Percentiles rank a stretch among this genome's conserved stretches.
phyloP scores from a whole-genome alignment of 139 green algal species.

The Microglena sp. region DNA sequence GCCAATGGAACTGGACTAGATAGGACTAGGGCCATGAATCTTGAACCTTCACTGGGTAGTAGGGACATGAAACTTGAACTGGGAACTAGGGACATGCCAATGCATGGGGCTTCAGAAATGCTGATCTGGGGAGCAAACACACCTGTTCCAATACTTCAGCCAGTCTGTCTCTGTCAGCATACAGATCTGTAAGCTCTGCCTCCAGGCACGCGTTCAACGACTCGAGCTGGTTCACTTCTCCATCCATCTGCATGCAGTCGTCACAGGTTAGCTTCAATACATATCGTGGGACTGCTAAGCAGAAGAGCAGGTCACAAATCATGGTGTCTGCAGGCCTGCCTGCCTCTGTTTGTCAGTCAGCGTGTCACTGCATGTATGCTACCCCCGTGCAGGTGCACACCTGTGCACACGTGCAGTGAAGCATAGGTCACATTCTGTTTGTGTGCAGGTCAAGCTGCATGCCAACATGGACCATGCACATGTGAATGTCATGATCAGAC shows the following conservation, averaged over 20 bases:
- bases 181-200: slow-evolving; percentile 4
- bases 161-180: slow-evolving; percentile 1
- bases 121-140: not conserved
- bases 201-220: not conserved
- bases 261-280: no score
- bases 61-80: no score
- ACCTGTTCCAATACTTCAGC: slow-evolving; percentile 4
- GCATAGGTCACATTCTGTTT: slow-evolving; percentile 7
- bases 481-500: not conserved
- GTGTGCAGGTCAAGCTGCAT: not conserved
- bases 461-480: not conserved
- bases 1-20: no score
- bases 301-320: no score
- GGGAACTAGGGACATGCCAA: not conserved
- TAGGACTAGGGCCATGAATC: no score
- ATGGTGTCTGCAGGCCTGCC: no score
- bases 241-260: not conserved
- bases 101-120: not conserved
- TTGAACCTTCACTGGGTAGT: no score
- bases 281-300: no score
- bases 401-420: not conserved
- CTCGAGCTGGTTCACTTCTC: not conserved
- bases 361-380: not conserved
- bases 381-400: not conserved
- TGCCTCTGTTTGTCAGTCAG: slow-evolving; percentile 9